phyloP scores from a whole-genome alignment of 208 protist species.

The Angomonas ambiguus region DNA sequence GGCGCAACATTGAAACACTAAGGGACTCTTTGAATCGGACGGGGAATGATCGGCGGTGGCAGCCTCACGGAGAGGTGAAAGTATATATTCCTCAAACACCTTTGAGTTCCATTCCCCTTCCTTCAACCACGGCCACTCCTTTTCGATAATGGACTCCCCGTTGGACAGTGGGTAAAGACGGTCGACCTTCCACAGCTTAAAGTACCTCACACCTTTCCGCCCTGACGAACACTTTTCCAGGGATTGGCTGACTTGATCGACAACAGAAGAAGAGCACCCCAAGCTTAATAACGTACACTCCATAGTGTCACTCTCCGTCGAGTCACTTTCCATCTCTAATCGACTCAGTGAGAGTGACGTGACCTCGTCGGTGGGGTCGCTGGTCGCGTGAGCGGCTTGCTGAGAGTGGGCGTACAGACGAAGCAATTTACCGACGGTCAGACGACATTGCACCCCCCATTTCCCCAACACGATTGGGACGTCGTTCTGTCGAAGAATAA shows the following conservation, averaged over 20 bases:
- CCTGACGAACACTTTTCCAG: too few relatives aligned
- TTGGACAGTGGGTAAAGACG: background rate
- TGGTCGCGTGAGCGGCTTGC: background rate
- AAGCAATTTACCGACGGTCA: background rate
- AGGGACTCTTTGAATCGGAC: constrained; percentile 2
- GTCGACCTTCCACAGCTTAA: background rate
- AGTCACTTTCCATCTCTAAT: too few relatives aligned
- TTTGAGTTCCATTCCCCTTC: background rate
- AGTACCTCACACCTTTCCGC: too few relatives aligned
- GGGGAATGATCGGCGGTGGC: too few relatives aligned
- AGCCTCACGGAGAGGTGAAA: background rate
- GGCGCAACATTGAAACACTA: constrained; percentile 25
- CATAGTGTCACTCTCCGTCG: too few relatives aligned
- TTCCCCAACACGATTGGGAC: background rate
- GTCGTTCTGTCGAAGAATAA: background rate
- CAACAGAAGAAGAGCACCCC: too few relatives aligned
- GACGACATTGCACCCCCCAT: too few relatives aligned
- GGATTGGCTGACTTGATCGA: too few relatives aligned
- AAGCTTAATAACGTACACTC: too few relatives aligned
- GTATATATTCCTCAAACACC: constrained; percentile 5
- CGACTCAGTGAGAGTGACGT: background rate
- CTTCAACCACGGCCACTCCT: constrained; percentile 9
- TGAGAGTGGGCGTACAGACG: background rate
- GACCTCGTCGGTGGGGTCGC: background rate
- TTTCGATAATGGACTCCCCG: constrained; percentile 6